Conservation (phyloP, 1,139 yeast species). For the Zhuliangozyma blackwelliae region DNA sequence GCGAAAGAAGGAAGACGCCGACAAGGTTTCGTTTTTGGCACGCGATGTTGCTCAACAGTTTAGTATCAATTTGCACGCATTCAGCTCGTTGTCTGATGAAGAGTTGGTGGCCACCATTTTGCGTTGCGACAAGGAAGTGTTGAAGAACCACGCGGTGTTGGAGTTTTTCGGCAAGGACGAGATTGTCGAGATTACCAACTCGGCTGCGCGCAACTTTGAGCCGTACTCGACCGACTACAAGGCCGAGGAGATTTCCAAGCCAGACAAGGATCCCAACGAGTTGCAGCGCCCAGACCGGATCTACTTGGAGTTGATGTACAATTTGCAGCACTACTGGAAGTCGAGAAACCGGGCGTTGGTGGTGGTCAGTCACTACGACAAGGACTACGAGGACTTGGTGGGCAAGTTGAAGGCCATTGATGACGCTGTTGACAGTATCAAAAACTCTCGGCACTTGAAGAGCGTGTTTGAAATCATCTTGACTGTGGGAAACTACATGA, state of each 20-base stretch:
- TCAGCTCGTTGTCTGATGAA: slow-evolving; percentile 48
- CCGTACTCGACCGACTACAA: slow-evolving; percentile 65
- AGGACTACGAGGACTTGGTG: slow-evolving; percentile 66
- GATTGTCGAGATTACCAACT: slow-evolving; percentile 59
- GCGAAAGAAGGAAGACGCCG: slow-evolving; percentile 43
- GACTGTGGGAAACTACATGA: slow-evolving; percentile 83
- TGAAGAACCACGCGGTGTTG: slow-evolving; percentile 56
- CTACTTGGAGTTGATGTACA: slow-evolving; percentile 67
- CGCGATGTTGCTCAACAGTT: slow-evolving; percentile 76
- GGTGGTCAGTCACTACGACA: slow-evolving; percentile 58
- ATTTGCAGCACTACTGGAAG: slow-evolving; percentile 76
- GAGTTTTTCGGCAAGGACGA: slow-evolving; percentile 72
- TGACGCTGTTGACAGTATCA: slow-evolving; percentile 58
- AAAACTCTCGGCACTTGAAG: slow-evolving; percentile 54
- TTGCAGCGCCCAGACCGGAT: slow-evolving; percentile 75
- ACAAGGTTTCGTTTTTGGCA: slow-evolving; percentile 58
- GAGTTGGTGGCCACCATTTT: slow-evolving; percentile 56
- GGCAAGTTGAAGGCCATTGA: slow-evolving; percentile 59
- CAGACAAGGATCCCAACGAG: slow-evolving; percentile 72
- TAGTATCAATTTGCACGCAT: slow-evolving; percentile 70
- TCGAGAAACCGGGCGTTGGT: slow-evolving; percentile 70
- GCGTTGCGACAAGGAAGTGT: slow-evolving; percentile 56
- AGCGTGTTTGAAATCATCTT: slow-evolving; percentile 71
- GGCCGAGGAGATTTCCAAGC: slow-evolving; percentile 37
- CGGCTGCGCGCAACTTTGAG: slow-evolving; percentile 59